Evolutionary conservation across 371 early-diverging fungal species (phyloP).

Genomic region (Mucor plumbeus): DNA sequence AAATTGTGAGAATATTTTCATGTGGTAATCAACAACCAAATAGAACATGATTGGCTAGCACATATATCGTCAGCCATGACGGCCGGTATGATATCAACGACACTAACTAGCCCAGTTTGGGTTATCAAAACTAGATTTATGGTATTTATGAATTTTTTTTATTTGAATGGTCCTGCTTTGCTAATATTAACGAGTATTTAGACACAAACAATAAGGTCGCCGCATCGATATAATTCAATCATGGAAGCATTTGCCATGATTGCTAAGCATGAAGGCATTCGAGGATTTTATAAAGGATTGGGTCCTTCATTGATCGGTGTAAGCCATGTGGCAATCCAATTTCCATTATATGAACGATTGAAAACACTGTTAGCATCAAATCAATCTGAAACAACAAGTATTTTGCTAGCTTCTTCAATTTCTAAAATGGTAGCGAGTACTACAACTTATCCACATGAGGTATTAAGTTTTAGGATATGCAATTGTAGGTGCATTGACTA

Average conservation of each 20-base stretch:
- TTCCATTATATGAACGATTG: constrained; percentile 93
- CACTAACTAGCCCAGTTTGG: constrained; percentile 92
- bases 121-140: constrained; percentile 93
- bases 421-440: constrained; percentile 90
- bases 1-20: constrained; percentile 27
- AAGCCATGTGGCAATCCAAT: constrained; percentile 92
- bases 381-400: constrained; percentile 18
- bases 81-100: constrained; percentile 82
- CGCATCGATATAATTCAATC: constrained; percentile 74
- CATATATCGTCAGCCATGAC: constrained; percentile 85
- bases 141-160: constrained; percentile 45
- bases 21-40: constrained; percentile 29
- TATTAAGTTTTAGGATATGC: neutral
- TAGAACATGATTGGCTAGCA: constrained; percentile 58
- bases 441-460: constrained; percentile 86
- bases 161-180: neutral
- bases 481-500: constrained; percentile 60
- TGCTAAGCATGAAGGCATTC: constrained; percentile 68
- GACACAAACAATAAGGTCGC: constrained; percentile 74
- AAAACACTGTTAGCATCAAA: constrained; percentile 44
- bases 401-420: constrained; percentile 79
- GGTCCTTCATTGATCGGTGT: constrained; percentile 90
- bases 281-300: constrained; percentile 90
- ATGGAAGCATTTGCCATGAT: constrained; percentile 75
- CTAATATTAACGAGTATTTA: constrained; percentile 20